Evolutionary conservation across 495 filamentous ascomycete species (phyloP), one percentile per base, ranked within the genome.

Genomic region (Parathielavia appendiculata): DNA sequence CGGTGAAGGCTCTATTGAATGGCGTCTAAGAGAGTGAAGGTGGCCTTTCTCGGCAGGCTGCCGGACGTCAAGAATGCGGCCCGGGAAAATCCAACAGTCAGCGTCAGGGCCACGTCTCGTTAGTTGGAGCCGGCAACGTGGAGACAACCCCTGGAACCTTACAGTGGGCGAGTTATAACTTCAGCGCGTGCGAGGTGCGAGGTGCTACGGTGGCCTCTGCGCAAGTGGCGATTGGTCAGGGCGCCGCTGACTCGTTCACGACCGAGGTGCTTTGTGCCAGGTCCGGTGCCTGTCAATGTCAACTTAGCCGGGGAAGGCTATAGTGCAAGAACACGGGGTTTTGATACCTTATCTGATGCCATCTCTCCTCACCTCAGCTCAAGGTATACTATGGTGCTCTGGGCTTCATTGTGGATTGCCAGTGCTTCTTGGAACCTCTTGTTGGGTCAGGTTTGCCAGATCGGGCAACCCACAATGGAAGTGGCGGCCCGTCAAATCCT

Each of bases 81-180:
- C 17, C 10, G 20, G 11, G 44, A 53, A 59, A 59, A 41, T 39
- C 44, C 40, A 49, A 43, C 23, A 47, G 51, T 36, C 60, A 53
- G 48, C 45, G 40, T 51, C 44, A 12, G 52, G 61, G 61, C 47
- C 61, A 58, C 47, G 52, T 52, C 39, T 32, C 61, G 26, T 6
- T 6, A 3, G 26, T 52, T 59, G 53, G 53, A 57, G 40, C 52
- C 52, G 44, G 51, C 43, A 16, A 17, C 16, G 32, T 17, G 60
- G 60, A 59, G 56, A 22, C 56, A 52, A 20, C 56, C 56, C 56
- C 51, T 63, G 54, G 47, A n/a, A n/a, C n/a, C n/a, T n/a, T n/a
- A n/a, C 9, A 14, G 12, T 17, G 46, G 34, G 44, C 12, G 36
- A 46, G 57, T 34, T 10, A n/a, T n/a, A 40, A 23, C 38, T 23